Conservation (phyloP, 148 eudicot genomes). For the Mesembryanthemum crystallinum region DNA sequence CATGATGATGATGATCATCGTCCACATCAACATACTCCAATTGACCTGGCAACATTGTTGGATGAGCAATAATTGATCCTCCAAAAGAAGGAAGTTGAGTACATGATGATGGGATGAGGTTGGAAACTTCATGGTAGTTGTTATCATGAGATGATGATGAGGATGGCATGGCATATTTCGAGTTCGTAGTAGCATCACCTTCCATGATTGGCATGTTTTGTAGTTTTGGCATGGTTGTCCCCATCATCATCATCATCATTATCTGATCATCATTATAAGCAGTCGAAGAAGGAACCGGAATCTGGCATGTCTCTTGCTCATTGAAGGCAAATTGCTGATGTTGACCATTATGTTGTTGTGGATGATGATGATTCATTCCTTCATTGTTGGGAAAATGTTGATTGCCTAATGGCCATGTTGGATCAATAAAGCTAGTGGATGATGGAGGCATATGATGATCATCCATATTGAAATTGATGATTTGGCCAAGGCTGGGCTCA, state of each 20-base stretch:
- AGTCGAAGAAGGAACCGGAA: not conserved
- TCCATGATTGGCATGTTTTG: not conserved
- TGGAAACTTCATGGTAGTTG: conserved; percentile 13
- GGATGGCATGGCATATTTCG: conserved; percentile 22
- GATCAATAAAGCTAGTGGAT: conserved; percentile 7
- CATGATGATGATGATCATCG: conserved; percentile 14
- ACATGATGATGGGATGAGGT: conserved; percentile 4
- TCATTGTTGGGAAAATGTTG: no score
- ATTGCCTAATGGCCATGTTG: conserved; percentile 22
- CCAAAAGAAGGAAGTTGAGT: not conserved
- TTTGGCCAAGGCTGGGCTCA: conserved; percentile 8
- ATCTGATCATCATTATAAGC: conserved; percentile 15
- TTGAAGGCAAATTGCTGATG: conserved; percentile 9
- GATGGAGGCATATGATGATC: conserved; percentile 6
- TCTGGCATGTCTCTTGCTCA: conserved; percentile 13
- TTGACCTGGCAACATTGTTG: not conserved
- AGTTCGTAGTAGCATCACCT: not conserved
- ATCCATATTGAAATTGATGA: conserved; percentile 10
- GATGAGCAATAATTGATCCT: not conserved
- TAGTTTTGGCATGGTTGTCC: conserved; percentile 18
- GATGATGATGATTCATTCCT: conserved; percentile 9
- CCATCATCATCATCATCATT: not conserved
- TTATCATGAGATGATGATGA: conserved; percentile 20
- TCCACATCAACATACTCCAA: conserved; percentile 15
- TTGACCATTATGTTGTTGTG: conserved; percentile 3